Conservation (phyloP, 139 green algal genomes). For the Diplosphaera chodatii region DNA sequence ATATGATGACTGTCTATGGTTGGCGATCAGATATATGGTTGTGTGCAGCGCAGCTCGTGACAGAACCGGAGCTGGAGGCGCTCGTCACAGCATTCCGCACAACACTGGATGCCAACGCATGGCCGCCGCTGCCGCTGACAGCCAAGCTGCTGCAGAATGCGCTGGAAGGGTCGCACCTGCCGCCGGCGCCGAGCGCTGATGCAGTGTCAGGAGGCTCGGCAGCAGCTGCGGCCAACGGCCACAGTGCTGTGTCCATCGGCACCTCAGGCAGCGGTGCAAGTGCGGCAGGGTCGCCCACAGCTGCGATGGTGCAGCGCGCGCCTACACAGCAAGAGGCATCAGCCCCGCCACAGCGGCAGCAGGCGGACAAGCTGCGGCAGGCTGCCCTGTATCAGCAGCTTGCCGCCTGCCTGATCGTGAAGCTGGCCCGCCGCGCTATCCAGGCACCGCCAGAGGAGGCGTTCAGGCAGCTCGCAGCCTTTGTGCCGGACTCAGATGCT, state of each 20-base stretch:
- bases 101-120: background rate
- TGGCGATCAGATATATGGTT: no score
- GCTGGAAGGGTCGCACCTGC: background rate
- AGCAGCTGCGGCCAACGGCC: background rate
- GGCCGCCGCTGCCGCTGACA: background rate
- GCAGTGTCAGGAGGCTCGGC: background rate
- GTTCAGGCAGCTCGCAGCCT: background rate
- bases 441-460: background rate
- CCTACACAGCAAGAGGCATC: background rate
- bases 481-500: background rate
- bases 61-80: slow-evolving; percentile 12
- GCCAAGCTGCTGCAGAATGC: background rate
- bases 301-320: no score
- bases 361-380: no score
- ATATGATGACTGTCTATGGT: no score
- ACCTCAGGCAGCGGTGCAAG: no score
- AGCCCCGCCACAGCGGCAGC: no score
- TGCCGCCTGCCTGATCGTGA: slow-evolving; percentile 9
- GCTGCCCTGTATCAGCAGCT: slow-evolving; percentile 12
- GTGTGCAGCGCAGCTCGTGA: slow-evolving; percentile 12
- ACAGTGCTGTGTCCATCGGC: no score
- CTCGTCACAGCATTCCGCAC: background rate
- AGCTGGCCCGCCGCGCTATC: background rate
- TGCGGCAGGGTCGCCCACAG: no score
- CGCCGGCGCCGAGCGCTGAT: no score